phyloP scores from a whole-genome alignment of 208 protist species.

The Trypanosoma lewisi region DNA sequence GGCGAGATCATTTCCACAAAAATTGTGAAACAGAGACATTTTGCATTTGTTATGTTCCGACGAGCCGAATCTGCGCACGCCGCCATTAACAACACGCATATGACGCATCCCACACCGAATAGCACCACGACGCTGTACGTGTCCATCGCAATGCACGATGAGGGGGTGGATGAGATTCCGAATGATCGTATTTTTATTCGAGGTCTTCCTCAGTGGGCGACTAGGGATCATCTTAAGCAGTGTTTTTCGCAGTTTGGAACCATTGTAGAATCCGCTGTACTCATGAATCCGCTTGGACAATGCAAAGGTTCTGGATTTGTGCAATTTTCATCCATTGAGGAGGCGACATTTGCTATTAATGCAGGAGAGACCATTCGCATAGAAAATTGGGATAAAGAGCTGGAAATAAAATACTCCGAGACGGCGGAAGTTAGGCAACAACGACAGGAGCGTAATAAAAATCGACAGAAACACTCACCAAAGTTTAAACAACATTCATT shows the following conservation, averaged over 20 bases:
- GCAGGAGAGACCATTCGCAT: slow-evolving; percentile 55
- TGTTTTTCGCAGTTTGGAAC: slow-evolving; percentile 64
- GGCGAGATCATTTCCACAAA: slow-evolving; percentile 86
- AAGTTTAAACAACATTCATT: slow-evolving; percentile 48
- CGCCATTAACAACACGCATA: slow-evolving; percentile 83
- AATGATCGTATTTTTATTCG: slow-evolving; percentile 88
- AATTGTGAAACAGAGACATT: slow-evolving; percentile 76
- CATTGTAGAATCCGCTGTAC: slow-evolving; percentile 67
- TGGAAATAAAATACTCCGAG: slow-evolving; percentile 88
- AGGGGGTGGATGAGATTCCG: slow-evolving; percentile 84
- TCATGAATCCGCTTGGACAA: slow-evolving; percentile 89
- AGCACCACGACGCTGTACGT: slow-evolving; percentile 71
- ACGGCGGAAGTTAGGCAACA: slow-evolving; percentile 76
- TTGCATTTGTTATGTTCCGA: slow-evolving; percentile 91
- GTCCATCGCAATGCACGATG: slow-evolving; percentile 89
- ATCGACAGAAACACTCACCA: slow-evolving; percentile 69
- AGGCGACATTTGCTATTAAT: slow-evolving; percentile 64
- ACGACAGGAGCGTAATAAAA: slow-evolving; percentile 86
- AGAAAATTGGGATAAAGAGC: slow-evolving; percentile 62
- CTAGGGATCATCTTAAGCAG: slow-evolving; percentile 77
- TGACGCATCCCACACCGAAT: slow-evolving; percentile 55
- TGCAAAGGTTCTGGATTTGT: slow-evolving; percentile 91
- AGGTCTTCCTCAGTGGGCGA: slow-evolving; percentile 84
- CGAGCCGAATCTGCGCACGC: slow-evolving; percentile 74
- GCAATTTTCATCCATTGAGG: slow-evolving; percentile 69